phyloP scores from a whole-genome alignment of 768 basidiomycete species.

The Gautieria morchelliformis region DNA sequence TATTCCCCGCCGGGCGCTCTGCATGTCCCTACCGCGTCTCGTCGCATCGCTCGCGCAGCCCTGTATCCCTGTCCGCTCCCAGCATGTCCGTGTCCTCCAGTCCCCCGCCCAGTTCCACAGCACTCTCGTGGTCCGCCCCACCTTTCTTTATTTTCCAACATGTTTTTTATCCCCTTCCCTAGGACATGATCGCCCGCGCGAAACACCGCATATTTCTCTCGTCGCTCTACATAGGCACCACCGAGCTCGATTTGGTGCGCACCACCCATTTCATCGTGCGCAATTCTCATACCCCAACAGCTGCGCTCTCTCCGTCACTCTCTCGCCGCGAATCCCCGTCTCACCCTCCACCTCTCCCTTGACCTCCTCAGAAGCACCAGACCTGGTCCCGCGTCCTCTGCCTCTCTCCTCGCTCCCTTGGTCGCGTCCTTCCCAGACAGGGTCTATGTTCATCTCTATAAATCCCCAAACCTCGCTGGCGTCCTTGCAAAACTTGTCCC shows the following conservation, averaged over 20 bases:
- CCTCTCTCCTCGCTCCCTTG: conserved; percentile 61
- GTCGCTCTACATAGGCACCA: conserved; percentile 77
- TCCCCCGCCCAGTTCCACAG: conserved; percentile 52
- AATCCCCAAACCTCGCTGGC: conserved; percentile 77
- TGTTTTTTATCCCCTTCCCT: not conserved
- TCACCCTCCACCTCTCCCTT: conserved; percentile 64
- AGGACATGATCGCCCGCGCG: conserved; percentile 77
- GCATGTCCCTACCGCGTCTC: not conserved
- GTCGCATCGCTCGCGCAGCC: conserved; percentile 29
- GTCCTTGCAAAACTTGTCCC: conserved; percentile 71
- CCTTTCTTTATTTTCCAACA: not conserved
- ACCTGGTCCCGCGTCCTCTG: conserved; percentile 60
- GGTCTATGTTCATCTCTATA: conserved; percentile 73
- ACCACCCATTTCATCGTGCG: not conserved
- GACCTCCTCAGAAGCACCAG: conserved; percentile 78
- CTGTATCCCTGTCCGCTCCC: conserved; percentile 33
- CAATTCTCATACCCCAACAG: conserved; percentile 31
- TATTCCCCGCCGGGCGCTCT: too few relatives aligned
- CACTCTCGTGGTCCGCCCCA: conserved; percentile 39
- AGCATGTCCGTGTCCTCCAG: conserved; percentile 43
- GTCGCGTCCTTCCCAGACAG: conserved; percentile 60
- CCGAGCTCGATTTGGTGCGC: conserved; percentile 72
- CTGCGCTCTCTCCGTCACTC: conserved; percentile 55
- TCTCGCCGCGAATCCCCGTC: conserved; percentile 44
- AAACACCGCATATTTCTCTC: conserved; percentile 79